Percentiles rank a stretch among this genome's conserved stretches.
phyloP scores from a whole-genome alignment of 345 rosid species.

The Salix koriyanagi region DNA sequence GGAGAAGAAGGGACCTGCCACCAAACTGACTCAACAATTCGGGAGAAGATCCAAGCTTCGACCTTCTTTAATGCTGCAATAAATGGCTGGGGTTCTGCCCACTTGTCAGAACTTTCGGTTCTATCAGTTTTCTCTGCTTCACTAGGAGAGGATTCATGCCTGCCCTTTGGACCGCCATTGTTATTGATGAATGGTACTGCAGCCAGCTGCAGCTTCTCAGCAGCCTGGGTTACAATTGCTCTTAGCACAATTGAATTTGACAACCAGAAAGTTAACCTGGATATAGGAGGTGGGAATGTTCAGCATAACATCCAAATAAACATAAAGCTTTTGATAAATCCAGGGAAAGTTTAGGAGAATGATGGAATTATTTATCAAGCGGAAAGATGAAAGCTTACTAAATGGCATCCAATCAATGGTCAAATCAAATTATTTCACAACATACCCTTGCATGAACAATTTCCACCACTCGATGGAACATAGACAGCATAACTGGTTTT shows the following conservation, averaged over 20 bases:
- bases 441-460: background rate
- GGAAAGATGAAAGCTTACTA: background rate
- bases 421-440: background rate
- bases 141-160: constrained; percentile 2
- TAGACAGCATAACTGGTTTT: background rate
- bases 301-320: background rate
- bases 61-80: constrained; percentile 66
- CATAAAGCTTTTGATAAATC: constrained; percentile 5
- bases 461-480: background rate
- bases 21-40: constrained; percentile 84
- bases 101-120: constrained; percentile 36
- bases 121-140: constrained; percentile 14
- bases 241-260: constrained; percentile 79
- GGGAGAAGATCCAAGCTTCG: constrained; percentile 85
- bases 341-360: background rate
- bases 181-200: constrained; percentile 1
- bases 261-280: constrained; percentile 90
- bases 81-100: constrained; percentile 62
- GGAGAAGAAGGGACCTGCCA: constrained; percentile 70
- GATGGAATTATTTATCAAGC: background rate
- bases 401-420: background rate
- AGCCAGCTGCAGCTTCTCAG: constrained; percentile 30
- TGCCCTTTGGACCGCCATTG: constrained; percentile 7
- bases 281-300: constrained; percentile 11
- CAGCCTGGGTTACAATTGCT: constrained; percentile 49